Conservation (phyloP, 2,329 filamentous ascomycete genomes). For the Clonostachys byssicola region DNA sequence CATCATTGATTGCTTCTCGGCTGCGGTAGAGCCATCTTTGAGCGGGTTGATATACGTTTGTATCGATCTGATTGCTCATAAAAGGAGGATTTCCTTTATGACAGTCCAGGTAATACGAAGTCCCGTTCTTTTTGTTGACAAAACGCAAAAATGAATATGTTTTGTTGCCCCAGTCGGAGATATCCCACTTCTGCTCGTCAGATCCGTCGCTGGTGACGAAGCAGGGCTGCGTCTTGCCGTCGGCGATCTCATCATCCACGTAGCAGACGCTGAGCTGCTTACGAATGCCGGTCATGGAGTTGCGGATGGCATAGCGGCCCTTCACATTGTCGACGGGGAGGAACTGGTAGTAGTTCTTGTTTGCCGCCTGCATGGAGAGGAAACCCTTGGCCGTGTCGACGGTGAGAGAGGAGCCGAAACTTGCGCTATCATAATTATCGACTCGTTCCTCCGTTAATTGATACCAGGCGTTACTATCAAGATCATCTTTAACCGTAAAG, state of each 20-base stretch:
- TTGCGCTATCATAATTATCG: constrained; percentile 12
- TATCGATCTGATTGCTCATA: constrained; percentile 18
- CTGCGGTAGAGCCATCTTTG: constrained; percentile 28
- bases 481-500: constrained; percentile 11
- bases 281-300: constrained; percentile 14
- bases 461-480: constrained; percentile 28
- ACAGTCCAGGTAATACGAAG: constrained; percentile 19
- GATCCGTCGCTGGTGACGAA: constrained; percentile 14
- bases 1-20: constrained; percentile 18
- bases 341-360: constrained; percentile 17
- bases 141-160: constrained; percentile 17
- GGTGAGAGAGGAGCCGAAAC: constrained; percentile 8
- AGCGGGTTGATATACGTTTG: constrained; percentile 14
- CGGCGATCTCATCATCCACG: constrained; percentile 11
- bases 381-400: constrained; percentile 6
- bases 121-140: constrained; percentile 22
- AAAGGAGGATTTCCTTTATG: constrained; percentile 21
- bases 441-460: constrained; percentile 25
- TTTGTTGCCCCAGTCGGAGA: constrained; percentile 18
- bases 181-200: constrained; percentile 24
- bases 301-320: constrained; percentile 23
- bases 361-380: constrained; percentile 11
- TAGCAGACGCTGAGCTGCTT: constrained; percentile 24
- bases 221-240: constrained; percentile 19
- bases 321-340: constrained; percentile 14